Conservation (phyloP, 768 basidiomycete genomes). For the Lactifluus volemus region DNA sequence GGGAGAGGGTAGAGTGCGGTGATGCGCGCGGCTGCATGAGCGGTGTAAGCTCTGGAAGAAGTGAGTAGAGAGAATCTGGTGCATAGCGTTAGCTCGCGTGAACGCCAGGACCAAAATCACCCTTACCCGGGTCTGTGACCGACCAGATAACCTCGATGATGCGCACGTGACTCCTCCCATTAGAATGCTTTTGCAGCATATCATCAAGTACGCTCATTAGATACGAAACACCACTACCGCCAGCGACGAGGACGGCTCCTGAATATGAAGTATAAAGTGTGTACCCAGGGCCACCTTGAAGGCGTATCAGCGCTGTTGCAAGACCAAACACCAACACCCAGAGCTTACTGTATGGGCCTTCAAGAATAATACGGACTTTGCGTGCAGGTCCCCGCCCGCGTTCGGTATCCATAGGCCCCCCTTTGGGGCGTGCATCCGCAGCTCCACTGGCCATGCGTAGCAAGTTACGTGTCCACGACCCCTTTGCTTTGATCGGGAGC, state of each 20-base stretch:
- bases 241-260: constrained; percentile 46
- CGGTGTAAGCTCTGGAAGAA: constrained; percentile 31
- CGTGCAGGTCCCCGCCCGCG: constrained; percentile 4
- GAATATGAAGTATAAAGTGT: constrained; percentile 42
- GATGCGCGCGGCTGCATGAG: constrained; percentile 30
- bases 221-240: constrained; percentile 56
- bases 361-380: constrained; percentile 35
- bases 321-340: neutral
- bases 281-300: constrained; percentile 36
- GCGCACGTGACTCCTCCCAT: constrained; percentile 31
- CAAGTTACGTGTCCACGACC: constrained; percentile 43
- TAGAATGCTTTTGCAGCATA: constrained; percentile 33
- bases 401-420: constrained; percentile 11
- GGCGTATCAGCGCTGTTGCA: constrained; percentile 10
- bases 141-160: constrained; percentile 48
- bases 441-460: constrained; percentile 33
- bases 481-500: constrained; percentile 41
- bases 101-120: constrained; percentile 15
- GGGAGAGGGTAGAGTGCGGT: constrained; percentile 23
- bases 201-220: constrained; percentile 43
- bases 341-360: constrained; percentile 44
- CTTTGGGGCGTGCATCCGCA: constrained; percentile 25
- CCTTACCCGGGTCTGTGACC: constrained; percentile 36
- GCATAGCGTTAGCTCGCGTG: constrained; percentile 16
- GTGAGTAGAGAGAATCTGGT: constrained; percentile 30